Evolutionary conservation across 148 eudicot genomes (phyloP), one percentile per base, ranked within the genome.

Genomic region (Vaccinium darrowii): DNA sequence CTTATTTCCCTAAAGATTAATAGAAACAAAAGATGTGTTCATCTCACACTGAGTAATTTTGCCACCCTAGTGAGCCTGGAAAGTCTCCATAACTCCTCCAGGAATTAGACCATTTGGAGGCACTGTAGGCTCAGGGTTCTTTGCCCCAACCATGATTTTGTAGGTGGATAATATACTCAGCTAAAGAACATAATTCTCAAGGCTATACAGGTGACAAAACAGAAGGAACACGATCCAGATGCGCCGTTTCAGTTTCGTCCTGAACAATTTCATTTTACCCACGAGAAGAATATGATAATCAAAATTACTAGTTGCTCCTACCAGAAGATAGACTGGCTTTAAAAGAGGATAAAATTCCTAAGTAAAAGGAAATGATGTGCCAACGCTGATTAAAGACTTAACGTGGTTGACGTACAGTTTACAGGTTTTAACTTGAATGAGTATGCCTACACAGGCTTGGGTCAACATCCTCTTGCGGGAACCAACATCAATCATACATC

Each of bases 321-420:
- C 43, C 78, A 19, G 78, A 39, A 16, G 8, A 51, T 54, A 21
- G 63, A 56, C 47, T 36, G 58, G 25, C 52, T 75, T 36, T 16
- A 51, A 36, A 15, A 73, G 19, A 36, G 13, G 12, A 5, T 33
- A 25, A 21, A 74, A 83, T 33, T 15, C 33, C 30, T 54, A 84
- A 58, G 49, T n/a, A 3, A 16, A 2, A 58, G 25, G 47, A 23
- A 81, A 60, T 49, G 51, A 60, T 78, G 67, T 43, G 60, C 52
- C 76, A 84, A 71, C 69, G 84, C 39, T 79, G 82, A 73, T 19
- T 30, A 10, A 74, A 50, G 52, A 78, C 76, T 47, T 36, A 51
- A 63, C 60, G 67, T 33, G 18, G 57, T n/a, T 76, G 80, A 19
- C 19, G 25, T 14, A 76, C 51, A 43, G 51, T 49, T 76, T n/a